Evolutionary conservation across 106 monocot species (phyloP), one percentile per base, ranked within the genome.

Genomic region (Phalaenopsis aphrodite): DNA sequence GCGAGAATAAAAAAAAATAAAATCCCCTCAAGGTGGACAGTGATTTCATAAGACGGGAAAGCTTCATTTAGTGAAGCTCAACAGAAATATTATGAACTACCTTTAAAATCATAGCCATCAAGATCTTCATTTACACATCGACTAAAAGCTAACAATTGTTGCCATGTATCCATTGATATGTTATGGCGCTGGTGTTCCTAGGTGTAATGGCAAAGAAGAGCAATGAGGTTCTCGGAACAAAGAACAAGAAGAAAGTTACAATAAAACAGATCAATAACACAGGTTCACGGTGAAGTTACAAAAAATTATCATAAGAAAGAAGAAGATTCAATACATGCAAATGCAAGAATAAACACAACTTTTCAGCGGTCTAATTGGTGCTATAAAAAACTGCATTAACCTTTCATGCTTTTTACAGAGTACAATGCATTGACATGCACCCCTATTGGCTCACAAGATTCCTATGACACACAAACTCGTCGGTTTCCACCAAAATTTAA

Each of bases 51-150:
- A 38, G 6, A 9, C 39, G n/a, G 69, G 64, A 4, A 38, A 69
- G 5, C 14, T 69, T 69, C 23, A 39, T 69, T 39, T 37, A 39
- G 5, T 69, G 38, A 38, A n/a, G 6, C 5, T 12, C 69, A 38
- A 37, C 12, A 38, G 37, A 69, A 56, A 43, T 39, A 18, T 42
- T 37, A 73, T 71, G 64, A 55, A 65, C 72, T 85, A 96, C 96
- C 96, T 84, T 86, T 88, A 1, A 93, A 90, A 81, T 96, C 96
- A 88, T 96, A 93, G 55, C 91, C 90, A 77, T 89, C 87, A 76
- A 96, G 86, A 90, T 96, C 91, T 80, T 96, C 93, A 91, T 90
- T 86, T 76, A 96, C 91, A 79, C 91, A 93, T 72, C 90, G 79
- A 85, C 96, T 96, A 81, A 96, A 96, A 23, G 88, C 91, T 61